These are phyloP conservation scores for Neofusicoccum ribis DNA, from an alignment of 2,329 filamentous ascomycete species.

Conservation along the genomic window DNA sequence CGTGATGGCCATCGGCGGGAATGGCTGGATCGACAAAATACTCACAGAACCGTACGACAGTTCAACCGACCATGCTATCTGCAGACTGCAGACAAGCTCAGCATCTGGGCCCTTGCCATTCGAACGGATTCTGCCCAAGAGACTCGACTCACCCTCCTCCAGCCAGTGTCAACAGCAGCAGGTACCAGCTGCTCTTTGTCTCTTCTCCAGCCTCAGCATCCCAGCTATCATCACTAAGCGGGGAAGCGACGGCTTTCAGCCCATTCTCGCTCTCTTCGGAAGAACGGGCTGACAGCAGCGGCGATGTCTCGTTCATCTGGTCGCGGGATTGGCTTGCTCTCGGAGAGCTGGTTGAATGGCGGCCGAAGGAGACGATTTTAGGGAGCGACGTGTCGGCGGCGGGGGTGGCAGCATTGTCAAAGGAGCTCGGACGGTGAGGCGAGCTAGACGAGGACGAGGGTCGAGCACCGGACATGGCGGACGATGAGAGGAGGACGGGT, in stretches of 20 bases:
- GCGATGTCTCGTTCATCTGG: conserved; percentile 36
- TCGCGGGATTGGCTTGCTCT: conserved; percentile 24
- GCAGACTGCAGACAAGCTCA: conserved; percentile 57
- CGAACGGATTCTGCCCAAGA: background rate
- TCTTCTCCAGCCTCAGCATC: conserved; percentile 54
- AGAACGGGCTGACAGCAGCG: conserved; percentile 32
- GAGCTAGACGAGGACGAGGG: background rate
- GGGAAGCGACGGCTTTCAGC: conserved; percentile 35
- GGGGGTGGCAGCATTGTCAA: conserved; percentile 20
- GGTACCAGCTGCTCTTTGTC: conserved; percentile 81
- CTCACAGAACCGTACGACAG: conserved; percentile 81
- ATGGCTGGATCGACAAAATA: conserved; percentile 20
- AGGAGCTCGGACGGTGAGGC: background rate
- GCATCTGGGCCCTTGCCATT: background rate
- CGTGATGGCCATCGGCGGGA: conserved; percentile 19
- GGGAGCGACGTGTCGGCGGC: conserved; percentile 26
- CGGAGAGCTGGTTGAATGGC: conserved; percentile 24
- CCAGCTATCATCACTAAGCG: conserved; percentile 41
- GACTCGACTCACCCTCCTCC: conserved; percentile 64
- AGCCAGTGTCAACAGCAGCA: conserved; percentile 81
- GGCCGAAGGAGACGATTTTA: conserved; percentile 40
- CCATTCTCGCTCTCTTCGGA: conserved; percentile 35
- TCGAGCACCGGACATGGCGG: conserved; percentile 5
- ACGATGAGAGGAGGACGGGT: background rate
- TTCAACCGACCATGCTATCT: conserved; percentile 95